A percentile compares a stretch with the other conserved stretches of the same genome.
These are phyloP conservation scores for Luzula sylvatica DNA, from an alignment of 176 grass and related monocot genomes.

Conservation along the genomic window DNA sequence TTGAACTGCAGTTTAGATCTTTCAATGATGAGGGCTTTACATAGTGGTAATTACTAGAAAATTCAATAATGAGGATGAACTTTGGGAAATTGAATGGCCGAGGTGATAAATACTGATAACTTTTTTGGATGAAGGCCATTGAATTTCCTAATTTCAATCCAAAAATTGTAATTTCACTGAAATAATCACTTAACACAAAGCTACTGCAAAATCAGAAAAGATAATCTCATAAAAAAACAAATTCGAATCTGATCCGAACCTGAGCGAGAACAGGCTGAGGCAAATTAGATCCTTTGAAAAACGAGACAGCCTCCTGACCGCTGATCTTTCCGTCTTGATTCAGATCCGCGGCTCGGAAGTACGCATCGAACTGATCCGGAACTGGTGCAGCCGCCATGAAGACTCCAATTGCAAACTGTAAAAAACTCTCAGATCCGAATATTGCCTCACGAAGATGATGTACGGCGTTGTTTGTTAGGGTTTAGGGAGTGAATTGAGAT, in stretches of 20 bases:
- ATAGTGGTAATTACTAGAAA: no score
- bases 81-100: slow-evolving; percentile 7
- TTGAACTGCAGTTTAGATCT: no score
- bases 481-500: slow-evolving; percentile 18
- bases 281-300: slow-evolving; percentile 85
- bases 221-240: background rate
- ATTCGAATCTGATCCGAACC: slow-evolving; percentile 39
- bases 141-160: no score
- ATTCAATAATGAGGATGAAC: no score
- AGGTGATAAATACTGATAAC: no score
- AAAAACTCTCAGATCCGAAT: slow-evolving; percentile 26
- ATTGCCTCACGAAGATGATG: background rate
- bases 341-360: slow-evolving; percentile 89
- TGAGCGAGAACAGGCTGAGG: slow-evolving; percentile 81
- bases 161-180: background rate
- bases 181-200: background rate
- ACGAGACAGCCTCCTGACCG: slow-evolving; percentile 75
- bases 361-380: slow-evolving; percentile 71
- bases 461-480: background rate
- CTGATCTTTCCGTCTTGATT: slow-evolving; percentile 94
- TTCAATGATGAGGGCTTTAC: no score
- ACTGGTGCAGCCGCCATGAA: slow-evolving; percentile 19
- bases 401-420: slow-evolving; percentile 3
- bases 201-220: background rate
- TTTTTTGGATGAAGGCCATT: background rate